Evolutionary conservation across 1,139 yeast genomes (phyloP).

Genomic region (Geotrichum siamense): DNA sequence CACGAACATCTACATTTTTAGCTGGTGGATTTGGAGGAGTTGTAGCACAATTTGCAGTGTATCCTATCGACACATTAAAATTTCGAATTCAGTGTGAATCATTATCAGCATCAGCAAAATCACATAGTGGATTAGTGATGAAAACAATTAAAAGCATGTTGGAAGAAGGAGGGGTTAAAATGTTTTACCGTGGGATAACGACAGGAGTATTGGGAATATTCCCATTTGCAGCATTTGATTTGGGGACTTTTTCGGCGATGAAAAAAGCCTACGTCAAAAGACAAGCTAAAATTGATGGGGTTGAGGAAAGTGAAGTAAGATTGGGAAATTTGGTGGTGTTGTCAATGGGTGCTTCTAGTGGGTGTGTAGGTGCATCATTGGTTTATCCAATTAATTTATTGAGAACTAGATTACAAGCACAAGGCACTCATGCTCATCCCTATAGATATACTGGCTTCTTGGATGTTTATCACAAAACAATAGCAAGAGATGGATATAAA

Average conservation of each 20-base stretch:
- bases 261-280: conserved; percentile 65
- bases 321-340: conserved; percentile 75
- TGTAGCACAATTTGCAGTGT: conserved; percentile 81
- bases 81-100: conserved; percentile 46
- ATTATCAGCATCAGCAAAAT: conserved; percentile 38
- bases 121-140: conserved; percentile 52
- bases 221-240: conserved; percentile 93
- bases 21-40: conserved; percentile 98
- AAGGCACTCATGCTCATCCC: conserved; percentile 95
- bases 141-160: conserved; percentile 73
- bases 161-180: conserved; percentile 64
- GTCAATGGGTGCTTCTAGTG: conserved; percentile 89
- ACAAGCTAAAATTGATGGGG: conserved; percentile 48
- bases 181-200: conserved; percentile 78
- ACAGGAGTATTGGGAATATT: conserved; percentile 92
- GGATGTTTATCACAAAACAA: conserved; percentile 72
- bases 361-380: conserved; percentile 90
- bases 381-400: conserved; percentile 88
- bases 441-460: conserved; percentile 71
- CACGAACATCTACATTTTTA: conserved; percentile 70
- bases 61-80: conserved; percentile 93
- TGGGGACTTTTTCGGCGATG: conserved; percentile 85
- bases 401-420: conserved; percentile 92
- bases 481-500: conserved; percentile 76
- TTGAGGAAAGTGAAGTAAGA: conserved; percentile 49